Conservation (phyloP, 371 early-diverging fungal species). For the Nematocida ausubeli region DNA sequence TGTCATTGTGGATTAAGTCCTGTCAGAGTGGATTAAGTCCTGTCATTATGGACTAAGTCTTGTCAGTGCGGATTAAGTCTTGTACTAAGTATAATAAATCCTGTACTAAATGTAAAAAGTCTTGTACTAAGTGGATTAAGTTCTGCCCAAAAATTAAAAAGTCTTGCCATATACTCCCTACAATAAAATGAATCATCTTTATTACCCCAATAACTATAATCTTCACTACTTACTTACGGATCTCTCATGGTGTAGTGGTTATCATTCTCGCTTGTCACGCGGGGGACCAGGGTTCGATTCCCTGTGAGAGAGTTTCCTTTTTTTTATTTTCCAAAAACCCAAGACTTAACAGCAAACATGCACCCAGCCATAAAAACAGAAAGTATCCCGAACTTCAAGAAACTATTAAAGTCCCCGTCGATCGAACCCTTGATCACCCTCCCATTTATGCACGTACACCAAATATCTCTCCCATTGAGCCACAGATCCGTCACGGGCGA, state of each 20-base stretch:
- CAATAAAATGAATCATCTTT: no score
- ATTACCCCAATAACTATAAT: no score
- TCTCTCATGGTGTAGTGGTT: slow-evolving; percentile 68
- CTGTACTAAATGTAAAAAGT: no score
- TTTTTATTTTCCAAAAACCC: background rate
- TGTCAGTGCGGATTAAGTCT: no score
- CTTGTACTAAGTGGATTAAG: no score
- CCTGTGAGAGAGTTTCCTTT: slow-evolving; percentile 66
- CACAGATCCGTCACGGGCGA: slow-evolving; percentile 18
- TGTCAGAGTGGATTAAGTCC: no score
- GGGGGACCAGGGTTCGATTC: slow-evolving; percentile 68
- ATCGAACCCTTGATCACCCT: background rate
- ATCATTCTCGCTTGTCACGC: slow-evolving; percentile 68
- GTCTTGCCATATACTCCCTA: no score
- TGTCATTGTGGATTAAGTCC: no score
- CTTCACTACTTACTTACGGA: no score
- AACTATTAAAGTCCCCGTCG: background rate
- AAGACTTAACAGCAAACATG: background rate
- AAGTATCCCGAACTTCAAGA: background rate
- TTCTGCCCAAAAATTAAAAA: no score
- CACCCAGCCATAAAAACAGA: background rate
- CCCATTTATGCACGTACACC: slow-evolving; percentile 41
- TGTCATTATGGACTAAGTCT: no score
- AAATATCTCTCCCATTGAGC: background rate
- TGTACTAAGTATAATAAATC: no score